Percentiles rank a stretch among this genome's conserved stretches.
Conservation (phyloP, 2,329 filamentous ascomycete species). For the Huntiella bhutanensis region DNA sequence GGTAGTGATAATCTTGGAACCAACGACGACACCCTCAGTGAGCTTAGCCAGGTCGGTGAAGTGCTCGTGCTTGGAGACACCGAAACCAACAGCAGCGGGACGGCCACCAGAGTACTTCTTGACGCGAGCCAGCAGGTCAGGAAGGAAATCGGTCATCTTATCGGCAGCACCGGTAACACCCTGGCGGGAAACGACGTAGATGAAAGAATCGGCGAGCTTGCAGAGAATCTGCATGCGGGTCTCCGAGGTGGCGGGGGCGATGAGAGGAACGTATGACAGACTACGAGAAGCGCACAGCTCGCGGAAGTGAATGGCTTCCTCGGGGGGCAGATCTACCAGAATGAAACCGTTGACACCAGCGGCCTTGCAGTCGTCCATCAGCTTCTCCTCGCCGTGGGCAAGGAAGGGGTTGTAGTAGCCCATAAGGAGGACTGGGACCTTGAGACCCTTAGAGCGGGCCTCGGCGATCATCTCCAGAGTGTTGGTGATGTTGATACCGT, state of each 20-base stretch:
- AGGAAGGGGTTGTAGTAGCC: constrained; percentile 97
- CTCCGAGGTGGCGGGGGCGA: constrained; percentile 84
- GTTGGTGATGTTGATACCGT: constrained; percentile 67
- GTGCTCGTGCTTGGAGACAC: constrained; percentile 87
- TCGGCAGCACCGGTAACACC: constrained; percentile 86
- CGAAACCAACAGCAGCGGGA: constrained; percentile 84
- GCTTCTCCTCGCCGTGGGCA: constrained; percentile 79
- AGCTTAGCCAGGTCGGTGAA: constrained; percentile 69
- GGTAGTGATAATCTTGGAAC: constrained; percentile 80
- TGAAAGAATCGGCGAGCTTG: constrained; percentile 93
- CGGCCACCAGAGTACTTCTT: constrained; percentile 84
- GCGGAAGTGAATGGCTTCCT: constrained; percentile 86
- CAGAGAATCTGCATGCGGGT: constrained; percentile 88
- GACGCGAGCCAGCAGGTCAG: constrained; percentile 64
- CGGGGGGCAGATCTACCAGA: constrained; percentile 83
- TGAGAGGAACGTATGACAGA: constrained; percentile 90
- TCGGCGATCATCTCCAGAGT: constrained; percentile 70
- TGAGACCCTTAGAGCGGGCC: constrained; percentile 58
- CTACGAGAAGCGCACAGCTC: constrained; percentile 62
- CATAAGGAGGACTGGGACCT: constrained; percentile 79
- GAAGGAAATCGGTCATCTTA: constrained; percentile 61
- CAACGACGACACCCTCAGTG: constrained; percentile 89
- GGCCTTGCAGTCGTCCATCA: constrained; percentile 66
- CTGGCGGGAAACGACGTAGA: constrained; percentile 95
- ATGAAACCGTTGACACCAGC: constrained; percentile 93